Base-by-base conservation (phyloP, 2,329 filamentous ascomycete genomes). In the Elsinoe perseae region DNA sequence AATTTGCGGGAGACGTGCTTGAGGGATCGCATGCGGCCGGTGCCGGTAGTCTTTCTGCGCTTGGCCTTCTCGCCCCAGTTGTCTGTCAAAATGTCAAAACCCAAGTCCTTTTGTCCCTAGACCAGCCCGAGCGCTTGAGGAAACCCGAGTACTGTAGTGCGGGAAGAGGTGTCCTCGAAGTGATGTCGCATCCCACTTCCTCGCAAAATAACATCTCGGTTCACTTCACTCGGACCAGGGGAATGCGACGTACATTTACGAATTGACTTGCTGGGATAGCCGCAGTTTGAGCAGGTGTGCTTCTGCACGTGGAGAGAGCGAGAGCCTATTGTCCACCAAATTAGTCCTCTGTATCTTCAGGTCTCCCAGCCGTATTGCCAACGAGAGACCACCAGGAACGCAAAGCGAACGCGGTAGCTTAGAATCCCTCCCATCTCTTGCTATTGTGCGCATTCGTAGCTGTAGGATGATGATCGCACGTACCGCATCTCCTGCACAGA, bases 21-120 rank as follows among this genome's bases (percentile, higher is more conserved):
- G 75, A 98, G 83, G 80, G 91, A 89, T 74, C 89, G 85, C 86
- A 91, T 93, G 77, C 93, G 89, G 77, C 93, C 93, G 73, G 89
- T 92, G 71, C 93, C 93, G 75, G 88, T 92, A 73, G 92, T 96
- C 91, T 96, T 97, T 87, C 93, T 95, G 78, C 93, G 84, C 89
- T 97, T 97, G 71, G 91, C 92, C 88, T 98, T 98, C 85, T 97
- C 92, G 77, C 88, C 84, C 93, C 93, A 98, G 88, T 98, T 96
- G 86, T 86, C 92, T 97, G 73, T 74, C 27, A 42, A 28, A 32
- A 52, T 58, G 58, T 61, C 46, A 61, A 55, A 38, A 60, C 43
- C 12, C 25, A 16, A 43, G 23, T 57, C 54, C 57, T 54, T 56
- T 59, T 60, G 48, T 16, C 25, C 42, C 36, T 43, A 32, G 12